These are phyloP conservation scores for Kingdonia uniflora DNA, from an alignment of 164 flowering plant species.

Conservation along the genomic window DNA sequence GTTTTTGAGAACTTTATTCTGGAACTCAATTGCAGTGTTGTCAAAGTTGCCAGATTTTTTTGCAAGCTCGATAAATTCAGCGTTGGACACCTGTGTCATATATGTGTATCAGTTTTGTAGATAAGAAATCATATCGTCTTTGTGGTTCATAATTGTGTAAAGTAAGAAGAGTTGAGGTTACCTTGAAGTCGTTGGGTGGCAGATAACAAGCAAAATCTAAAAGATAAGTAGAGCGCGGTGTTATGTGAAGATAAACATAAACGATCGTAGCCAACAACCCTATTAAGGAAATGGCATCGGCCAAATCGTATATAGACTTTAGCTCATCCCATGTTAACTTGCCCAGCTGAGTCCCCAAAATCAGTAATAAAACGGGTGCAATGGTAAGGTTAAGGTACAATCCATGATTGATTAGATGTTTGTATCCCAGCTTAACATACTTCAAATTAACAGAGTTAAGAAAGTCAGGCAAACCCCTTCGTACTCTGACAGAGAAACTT, in stretches of 20 bases:
- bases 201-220: slow-evolving; percentile 59
- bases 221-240: slow-evolving; percentile 39
- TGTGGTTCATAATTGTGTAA: too few species aligned
- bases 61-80: slow-evolving; percentile 43
- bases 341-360: slow-evolving; percentile 21
- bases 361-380: slow-evolving; percentile 19
- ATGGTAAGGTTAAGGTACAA: slow-evolving; percentile 19
- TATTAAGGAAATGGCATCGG: slow-evolving; percentile 9
- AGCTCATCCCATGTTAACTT: slow-evolving; percentile 23
- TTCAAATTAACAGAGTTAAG: slow-evolving; percentile 47
- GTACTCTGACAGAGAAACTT: slow-evolving; percentile 42
- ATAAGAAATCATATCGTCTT: too few species aligned
- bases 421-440: slow-evolving; percentile 57
- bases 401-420: slow-evolving; percentile 33
- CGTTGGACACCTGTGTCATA: slow-evolving; percentile 29
- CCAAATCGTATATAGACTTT: slow-evolving; percentile 7
- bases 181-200: slow-evolving; percentile 60
- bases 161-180: slow-evolving; percentile 9
- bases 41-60: slow-evolving; percentile 45
- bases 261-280: slow-evolving; percentile 15
- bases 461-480: slow-evolving; percentile 44
- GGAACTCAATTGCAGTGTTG: slow-evolving; percentile 32
- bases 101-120: too few species aligned
- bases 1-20: slow-evolving; percentile 28
- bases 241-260: slow-evolving; percentile 20